A percentile compares a stretch with the other conserved stretches of the same genome.
Evolutionary conservation across 1,139 yeast species (phyloP).

Genomic region (Magnusiomyces starmeri): DNA sequence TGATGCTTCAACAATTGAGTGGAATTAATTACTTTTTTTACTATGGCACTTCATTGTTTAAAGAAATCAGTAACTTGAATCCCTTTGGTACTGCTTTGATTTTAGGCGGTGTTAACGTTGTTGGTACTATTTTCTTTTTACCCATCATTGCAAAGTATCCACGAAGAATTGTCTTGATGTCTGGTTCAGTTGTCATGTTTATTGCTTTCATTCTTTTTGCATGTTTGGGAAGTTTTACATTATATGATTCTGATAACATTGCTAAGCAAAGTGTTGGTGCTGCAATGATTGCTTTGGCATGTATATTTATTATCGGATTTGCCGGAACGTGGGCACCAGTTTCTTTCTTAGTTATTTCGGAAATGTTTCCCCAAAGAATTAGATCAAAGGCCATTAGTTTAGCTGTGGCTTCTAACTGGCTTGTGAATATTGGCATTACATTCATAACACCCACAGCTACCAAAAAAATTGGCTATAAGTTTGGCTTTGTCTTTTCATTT

Average conservation of each 20-base stretch:
- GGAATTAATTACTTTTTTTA: slow-evolving; percentile 80
- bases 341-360: slow-evolving; percentile 71
- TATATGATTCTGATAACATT: slow-evolving; percentile 1
- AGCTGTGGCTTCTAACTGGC: slow-evolving; percentile 19
- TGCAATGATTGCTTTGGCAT: slow-evolving; percentile 71
- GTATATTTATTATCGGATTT: slow-evolving; percentile 73
- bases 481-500: slow-evolving; percentile 45
- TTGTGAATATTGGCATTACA: slow-evolving; percentile 49
- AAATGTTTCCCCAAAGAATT: slow-evolving; percentile 69
- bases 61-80: slow-evolving; percentile 56
- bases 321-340: slow-evolving; percentile 88
- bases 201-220: slow-evolving; percentile 60
- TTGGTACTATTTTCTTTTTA: slow-evolving; percentile 61
- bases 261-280: slow-evolving; percentile 47
- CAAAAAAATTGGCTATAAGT: slow-evolving; percentile 40
- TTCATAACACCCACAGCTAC: slow-evolving; percentile 69
- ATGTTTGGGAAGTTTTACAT: slow-evolving; percentile 49
- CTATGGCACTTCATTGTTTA: slow-evolving; percentile 71
- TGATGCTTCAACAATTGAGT: slow-evolving; percentile 68
- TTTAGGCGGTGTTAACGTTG: slow-evolving; percentile 72
- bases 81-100: slow-evolving; percentile 72
- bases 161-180: slow-evolving; percentile 57
- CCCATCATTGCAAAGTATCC: slow-evolving; percentile 64
- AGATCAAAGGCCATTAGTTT: slow-evolving; percentile 71
- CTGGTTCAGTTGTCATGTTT: slow-evolving; percentile 60